Evolutionary conservation across 148 eudicot genomes (phyloP).

Genomic region (Rhododendron mucronatum): DNA sequence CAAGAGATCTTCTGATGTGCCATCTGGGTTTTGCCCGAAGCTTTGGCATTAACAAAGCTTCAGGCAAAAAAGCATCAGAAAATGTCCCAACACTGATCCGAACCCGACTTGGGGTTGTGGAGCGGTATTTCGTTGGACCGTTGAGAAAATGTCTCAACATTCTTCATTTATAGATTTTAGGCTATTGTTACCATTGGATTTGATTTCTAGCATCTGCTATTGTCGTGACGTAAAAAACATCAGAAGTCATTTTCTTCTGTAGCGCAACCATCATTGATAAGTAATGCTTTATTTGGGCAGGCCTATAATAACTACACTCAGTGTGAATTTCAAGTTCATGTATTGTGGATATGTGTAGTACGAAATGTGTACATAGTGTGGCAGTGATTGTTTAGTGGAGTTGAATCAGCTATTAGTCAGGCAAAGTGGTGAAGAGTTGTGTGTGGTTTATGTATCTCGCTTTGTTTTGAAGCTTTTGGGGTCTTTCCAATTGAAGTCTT

Average conservation of each 20-base stretch:
- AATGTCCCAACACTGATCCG: background rate
- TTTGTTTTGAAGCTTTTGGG: background rate
- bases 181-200: background rate
- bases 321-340: background rate
- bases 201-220: background rate
- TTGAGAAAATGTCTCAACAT: background rate
- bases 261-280: background rate
- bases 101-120: background rate
- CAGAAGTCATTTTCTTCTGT: background rate
- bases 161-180: background rate
- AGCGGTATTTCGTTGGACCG: background rate
- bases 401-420: background rate
- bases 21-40: slow-evolving; percentile 70
- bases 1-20: slow-evolving; percentile 37
- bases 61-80: no score
- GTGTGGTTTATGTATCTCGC: background rate
- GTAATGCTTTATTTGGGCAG: background rate
- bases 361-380: background rate
- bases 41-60: slow-evolving; percentile 60
- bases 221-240: slow-evolving; percentile 1
- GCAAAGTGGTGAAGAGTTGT: background rate
- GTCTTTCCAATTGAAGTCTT: background rate
- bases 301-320: background rate
- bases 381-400: background rate
- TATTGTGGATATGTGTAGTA: background rate